These are phyloP conservation scores for Aspergillus terreus DNA, from an alignment of 2,329 filamentous ascomycete genomes.

Conservation along the genomic window DNA sequence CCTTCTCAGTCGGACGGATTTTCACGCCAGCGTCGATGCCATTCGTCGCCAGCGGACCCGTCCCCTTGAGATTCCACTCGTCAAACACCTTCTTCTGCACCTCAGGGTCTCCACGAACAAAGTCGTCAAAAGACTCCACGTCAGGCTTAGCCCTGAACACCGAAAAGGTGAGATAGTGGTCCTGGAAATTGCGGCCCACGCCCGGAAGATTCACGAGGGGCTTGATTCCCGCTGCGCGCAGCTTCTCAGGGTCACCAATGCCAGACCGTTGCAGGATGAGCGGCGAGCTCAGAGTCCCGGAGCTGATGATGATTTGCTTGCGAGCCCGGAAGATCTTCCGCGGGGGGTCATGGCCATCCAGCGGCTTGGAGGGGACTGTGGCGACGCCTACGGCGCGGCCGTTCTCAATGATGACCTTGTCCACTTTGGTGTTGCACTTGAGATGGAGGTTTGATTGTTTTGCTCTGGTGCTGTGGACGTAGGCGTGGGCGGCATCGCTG, in stretches of 20 bases:
- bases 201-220: slow-evolving; percentile 68
- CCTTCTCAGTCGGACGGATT: slow-evolving; percentile 65
- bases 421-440: slow-evolving; percentile 71
- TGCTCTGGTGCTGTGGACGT: slow-evolving; percentile 71
- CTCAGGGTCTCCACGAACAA: slow-evolving; percentile 68
- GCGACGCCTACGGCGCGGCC: slow-evolving; percentile 68
- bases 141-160: slow-evolving; percentile 70
- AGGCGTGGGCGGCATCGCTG: slow-evolving; percentile 72
- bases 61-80: slow-evolving; percentile 76
- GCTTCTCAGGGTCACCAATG: slow-evolving; percentile 69
- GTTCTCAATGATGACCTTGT: slow-evolving; percentile 71
- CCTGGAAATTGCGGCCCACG: slow-evolving; percentile 73
- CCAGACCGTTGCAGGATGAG: slow-evolving; percentile 73
- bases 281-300: slow-evolving; percentile 70
- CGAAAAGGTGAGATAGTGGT: slow-evolving; percentile 70
- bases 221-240: slow-evolving; percentile 64
- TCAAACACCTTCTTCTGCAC: slow-evolving; percentile 70
- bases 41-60: slow-evolving; percentile 72
- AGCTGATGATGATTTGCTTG: slow-evolving; percentile 70
- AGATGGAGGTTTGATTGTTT: slow-evolving; percentile 69
- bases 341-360: slow-evolving; percentile 52
- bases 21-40: slow-evolving; percentile 79
- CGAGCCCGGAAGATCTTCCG: slow-evolving; percentile 62
- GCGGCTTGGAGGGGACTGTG: slow-evolving; percentile 67
- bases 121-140: slow-evolving; percentile 76